Evolutionary conservation across 257 asterid species (phyloP).

Genomic region (Ajuga chamaepitys): DNA sequence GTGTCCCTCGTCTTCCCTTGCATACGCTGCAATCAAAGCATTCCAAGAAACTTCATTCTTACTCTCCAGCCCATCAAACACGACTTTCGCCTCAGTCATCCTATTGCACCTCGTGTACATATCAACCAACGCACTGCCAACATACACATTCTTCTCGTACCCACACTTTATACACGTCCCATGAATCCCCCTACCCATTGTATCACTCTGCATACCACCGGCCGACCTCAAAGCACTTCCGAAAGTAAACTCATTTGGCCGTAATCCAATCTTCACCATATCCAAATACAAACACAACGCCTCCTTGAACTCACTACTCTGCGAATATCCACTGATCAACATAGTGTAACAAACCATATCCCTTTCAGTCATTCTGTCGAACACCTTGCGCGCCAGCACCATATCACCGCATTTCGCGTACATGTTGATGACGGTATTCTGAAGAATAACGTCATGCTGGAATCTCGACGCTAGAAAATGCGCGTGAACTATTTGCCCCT

Average conservation of each 20-base stretch:
- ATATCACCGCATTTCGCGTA: conserved; percentile 48
- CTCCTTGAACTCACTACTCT: conserved; percentile 29
- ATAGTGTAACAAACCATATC: conserved; percentile 84
- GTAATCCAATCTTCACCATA: conserved; percentile 48
- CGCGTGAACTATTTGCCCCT: conserved; percentile 48
- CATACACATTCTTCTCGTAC: conserved; percentile 50
- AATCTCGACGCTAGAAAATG: conserved; percentile 46
- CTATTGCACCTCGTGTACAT: conserved; percentile 53
- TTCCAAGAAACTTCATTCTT: conserved; percentile 85
- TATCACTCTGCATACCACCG: conserved; percentile 34
- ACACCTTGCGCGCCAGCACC: conserved; percentile 51
- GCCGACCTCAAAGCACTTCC: conserved; percentile 72
- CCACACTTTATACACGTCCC: conserved; percentile 52
- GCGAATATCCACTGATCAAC: conserved; percentile 68
- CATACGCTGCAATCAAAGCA: conserved; percentile 66
- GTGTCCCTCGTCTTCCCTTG: conserved; percentile 60
- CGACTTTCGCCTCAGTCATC: conserved; percentile 44
- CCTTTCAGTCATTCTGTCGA: conserved; percentile 56
- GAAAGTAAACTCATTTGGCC: conserved; percentile 66
- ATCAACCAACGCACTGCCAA: conserved; percentile 78
- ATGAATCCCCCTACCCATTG: conserved; percentile 54
- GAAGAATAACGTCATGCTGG: conserved; percentile 25
- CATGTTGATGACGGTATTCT: conserved; percentile 46
- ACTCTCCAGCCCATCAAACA: conserved; percentile 38
- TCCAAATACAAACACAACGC: conserved; percentile 38